These are phyloP conservation scores for Oryza coarctata DNA, from an alignment of 176 grass and related monocot species.

Conservation along the genomic window DNA sequence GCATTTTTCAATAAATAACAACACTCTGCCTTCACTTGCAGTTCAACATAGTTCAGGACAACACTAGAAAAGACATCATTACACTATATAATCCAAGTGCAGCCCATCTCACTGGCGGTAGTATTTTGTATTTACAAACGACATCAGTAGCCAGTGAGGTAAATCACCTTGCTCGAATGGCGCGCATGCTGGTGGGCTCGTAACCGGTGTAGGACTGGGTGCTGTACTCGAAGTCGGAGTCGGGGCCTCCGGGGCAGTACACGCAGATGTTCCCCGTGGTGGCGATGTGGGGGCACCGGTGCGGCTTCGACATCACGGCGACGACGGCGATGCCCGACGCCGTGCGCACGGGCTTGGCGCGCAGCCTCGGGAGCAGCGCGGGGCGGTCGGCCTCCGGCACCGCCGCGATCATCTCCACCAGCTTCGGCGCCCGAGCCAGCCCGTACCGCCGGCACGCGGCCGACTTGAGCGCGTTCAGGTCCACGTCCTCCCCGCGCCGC, in stretches of 20 bases:
- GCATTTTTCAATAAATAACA: constrained; percentile 1
- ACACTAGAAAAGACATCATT: not conserved
- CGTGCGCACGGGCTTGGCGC: constrained; percentile 97
- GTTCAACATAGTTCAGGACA: not conserved
- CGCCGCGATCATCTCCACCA: constrained; percentile 95
- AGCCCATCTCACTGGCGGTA: not conserved
- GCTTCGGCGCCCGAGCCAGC: constrained; percentile 81
- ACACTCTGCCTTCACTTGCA: not conserved
- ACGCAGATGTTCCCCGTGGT: constrained; percentile 97
- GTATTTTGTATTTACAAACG: not conserved
- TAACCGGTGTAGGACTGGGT: constrained; percentile 97
- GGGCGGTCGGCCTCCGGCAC: constrained; percentile 88
- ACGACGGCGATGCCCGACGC: constrained; percentile 94
- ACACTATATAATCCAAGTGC: not conserved
- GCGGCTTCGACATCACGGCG: constrained; percentile 99
- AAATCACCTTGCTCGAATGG: constrained; percentile 85
- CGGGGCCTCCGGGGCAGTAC: constrained; percentile 89
- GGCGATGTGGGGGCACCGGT: constrained; percentile 90
- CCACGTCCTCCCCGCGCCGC: constrained; percentile 88
- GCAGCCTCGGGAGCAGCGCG: constrained; percentile 73
- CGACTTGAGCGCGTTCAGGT: constrained; percentile 95
- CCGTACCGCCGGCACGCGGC: constrained; percentile 88
- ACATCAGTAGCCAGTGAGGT: not conserved
- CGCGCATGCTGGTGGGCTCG: constrained; percentile 97
- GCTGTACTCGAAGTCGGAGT: constrained; percentile 99